Base-by-base conservation (phyloP, 768 basidiomycete species). In the Psilocybe cubensis region DNA sequence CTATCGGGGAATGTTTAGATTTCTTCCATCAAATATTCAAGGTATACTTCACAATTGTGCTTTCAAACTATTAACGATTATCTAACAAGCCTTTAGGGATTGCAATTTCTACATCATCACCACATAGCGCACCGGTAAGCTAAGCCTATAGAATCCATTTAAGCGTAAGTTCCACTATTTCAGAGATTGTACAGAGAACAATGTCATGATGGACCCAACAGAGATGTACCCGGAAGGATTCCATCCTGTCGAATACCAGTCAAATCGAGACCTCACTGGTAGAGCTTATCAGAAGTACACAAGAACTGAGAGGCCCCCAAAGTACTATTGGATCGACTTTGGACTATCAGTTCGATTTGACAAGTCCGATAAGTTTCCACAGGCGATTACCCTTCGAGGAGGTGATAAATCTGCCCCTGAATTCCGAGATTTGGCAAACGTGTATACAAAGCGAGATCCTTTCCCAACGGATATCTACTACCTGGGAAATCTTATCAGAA, bases 401-500 rank as follows among this genome's bases (percentile, higher is more conserved):
- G 80, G 73, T 1, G 81, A 84, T 61, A 71, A 70, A 49, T 65
- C 74, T 0, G 73, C 72, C 0, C 79, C 79, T 1, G 73, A 71
- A 40, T 64, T 69, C 21, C 60, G 63, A 14, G 60, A 38, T n/a
- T 0, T 11, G 12, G 7, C 1, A 38, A 6, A 9, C 4, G 35
- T 38, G n/a, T 14, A 38, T n/a, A 38, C 6, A n/a, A n/a, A 6
- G 12, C 35, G 35, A 38, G 61, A 82, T 56, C 76, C 79, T 0
- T 83, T 82, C 42, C 64, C 73, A 0, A 74, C 73, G 0, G 81
- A 83, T 33, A 65, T 82, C 3, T 82, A 78, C 56, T 74, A 74
- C 29, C 58, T 81, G 0, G 79, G 78, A 0, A 80, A 80, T 43
- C 20, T 73, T 5, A 68, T 79, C 4, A 62, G 56, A 12, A 56